phyloP scores from a whole-genome alignment of 768 basidiomycete species.

The Lentinus brumalis region DNA sequence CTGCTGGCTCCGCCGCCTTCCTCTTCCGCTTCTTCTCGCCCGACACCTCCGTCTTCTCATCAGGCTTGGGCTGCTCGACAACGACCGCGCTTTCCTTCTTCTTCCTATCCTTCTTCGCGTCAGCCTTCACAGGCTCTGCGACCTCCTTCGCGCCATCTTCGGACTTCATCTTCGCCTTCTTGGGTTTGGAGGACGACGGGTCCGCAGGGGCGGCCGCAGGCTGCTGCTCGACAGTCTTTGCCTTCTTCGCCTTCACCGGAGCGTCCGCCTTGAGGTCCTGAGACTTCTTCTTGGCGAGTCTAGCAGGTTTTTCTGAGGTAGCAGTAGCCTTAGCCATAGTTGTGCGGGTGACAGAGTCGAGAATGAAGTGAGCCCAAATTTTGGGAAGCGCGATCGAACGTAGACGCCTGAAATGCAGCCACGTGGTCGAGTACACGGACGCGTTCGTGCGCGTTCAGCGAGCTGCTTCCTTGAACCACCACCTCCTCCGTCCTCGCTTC shows the following conservation, averaged over 20 bases:
- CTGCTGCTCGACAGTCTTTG: slow-evolving; percentile 4
- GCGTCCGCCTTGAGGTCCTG: slow-evolving; percentile 14
- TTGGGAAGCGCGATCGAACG: not conserved
- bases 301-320: slow-evolving; percentile 12
- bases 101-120: slow-evolving; percentile 1
- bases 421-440: slow-evolving; percentile 14
- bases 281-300: slow-evolving; percentile 24
- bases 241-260: slow-evolving; percentile 17
- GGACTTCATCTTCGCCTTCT: slow-evolving; percentile 14
- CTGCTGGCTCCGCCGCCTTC: slow-evolving; percentile 1
- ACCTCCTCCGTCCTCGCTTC: not conserved
- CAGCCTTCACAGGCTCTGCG: slow-evolving; percentile 1
- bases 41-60: slow-evolving; percentile 2
- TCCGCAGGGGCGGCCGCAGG: not conserved
- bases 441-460: slow-evolving; percentile 11
- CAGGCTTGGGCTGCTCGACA: not conserved
- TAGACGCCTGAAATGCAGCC: slow-evolving; percentile 14
- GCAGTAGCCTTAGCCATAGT: slow-evolving; percentile 7
- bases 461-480: not conserved
- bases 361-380: slow-evolving; percentile 2
- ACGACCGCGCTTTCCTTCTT: slow-evolving; percentile 1
- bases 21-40: slow-evolving; percentile 9
- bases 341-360: not conserved
- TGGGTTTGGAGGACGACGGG: slow-evolving; percentile 7
- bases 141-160: slow-evolving; percentile 8